phyloP scores from a whole-genome alignment of 495 filamentous ascomycete species.

The Aspergillus asperescens region DNA sequence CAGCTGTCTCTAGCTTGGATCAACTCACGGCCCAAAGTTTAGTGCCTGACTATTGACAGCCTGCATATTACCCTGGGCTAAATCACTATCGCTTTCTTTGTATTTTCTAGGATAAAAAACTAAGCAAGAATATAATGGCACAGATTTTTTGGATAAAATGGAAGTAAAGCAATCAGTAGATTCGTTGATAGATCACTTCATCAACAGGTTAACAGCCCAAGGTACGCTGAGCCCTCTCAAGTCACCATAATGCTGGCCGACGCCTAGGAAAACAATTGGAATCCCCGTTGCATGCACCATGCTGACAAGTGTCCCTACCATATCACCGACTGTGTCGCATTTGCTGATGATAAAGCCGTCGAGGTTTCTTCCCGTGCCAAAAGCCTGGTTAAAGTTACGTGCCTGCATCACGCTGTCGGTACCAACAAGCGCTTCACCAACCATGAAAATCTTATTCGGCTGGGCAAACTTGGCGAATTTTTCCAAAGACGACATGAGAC shows the following conservation, averaged over 20 bases:
- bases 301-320: constrained; percentile 94
- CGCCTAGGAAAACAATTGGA: constrained; percentile 88
- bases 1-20: too few species aligned
- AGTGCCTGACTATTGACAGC: too few species aligned
- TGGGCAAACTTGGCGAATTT: constrained; percentile 95
- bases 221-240: constrained; percentile 86
- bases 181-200: constrained; percentile 42
- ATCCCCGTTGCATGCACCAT: constrained; percentile 97
- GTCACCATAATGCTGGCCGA: constrained; percentile 96
- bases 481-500: constrained; percentile 90
- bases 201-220: constrained; percentile 81
- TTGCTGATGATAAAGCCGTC: constrained; percentile 98
- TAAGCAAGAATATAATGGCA: background rate
- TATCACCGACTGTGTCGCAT: constrained; percentile 97
- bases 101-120: background rate
- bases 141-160: background rate
- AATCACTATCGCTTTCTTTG: too few species aligned
- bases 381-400: constrained; percentile 88
- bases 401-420: constrained; percentile 93
- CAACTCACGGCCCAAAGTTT: too few species aligned
- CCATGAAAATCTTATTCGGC: constrained; percentile 98
- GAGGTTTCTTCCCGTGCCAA: constrained; percentile 70
- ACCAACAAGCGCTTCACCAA: constrained; percentile 93
- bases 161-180: background rate
- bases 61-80: too few species aligned